These are phyloP conservation scores for Emergomyces africanus DNA, from an alignment of 2,329 filamentous ascomycete species.

Conservation along the genomic window DNA sequence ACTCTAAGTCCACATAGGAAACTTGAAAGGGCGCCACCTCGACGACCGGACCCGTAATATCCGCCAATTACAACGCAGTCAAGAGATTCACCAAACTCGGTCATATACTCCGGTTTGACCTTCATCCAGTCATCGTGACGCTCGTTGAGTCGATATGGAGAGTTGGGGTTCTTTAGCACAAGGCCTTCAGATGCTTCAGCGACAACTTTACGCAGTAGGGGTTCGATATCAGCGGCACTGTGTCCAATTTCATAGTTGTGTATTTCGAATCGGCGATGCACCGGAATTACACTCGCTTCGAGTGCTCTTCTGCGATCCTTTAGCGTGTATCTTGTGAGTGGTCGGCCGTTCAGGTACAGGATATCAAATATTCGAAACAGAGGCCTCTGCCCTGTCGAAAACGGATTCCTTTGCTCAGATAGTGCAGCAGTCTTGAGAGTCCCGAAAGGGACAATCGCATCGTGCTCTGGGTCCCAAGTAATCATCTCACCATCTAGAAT, in stretches of 20 bases:
- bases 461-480: conserved; percentile 80
- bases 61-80: conserved; percentile 84
- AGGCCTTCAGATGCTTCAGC: conserved; percentile 80
- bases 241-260: conserved; percentile 58
- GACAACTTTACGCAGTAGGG: conserved; percentile 66
- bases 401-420: conserved; percentile 62
- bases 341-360: conserved; percentile 69
- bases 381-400: conserved; percentile 52
- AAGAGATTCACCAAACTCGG: conserved; percentile 83
- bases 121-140: conserved; percentile 97
- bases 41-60: conserved; percentile 77
- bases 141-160: conserved; percentile 73
- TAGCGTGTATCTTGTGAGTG: conserved; percentile 70
- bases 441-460: conserved; percentile 80
- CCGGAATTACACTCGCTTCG: conserved; percentile 53
- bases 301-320: conserved; percentile 68
- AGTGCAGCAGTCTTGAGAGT: conserved; percentile 86
- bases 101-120: conserved; percentile 98
- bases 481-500: conserved; percentile 99
- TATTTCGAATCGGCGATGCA: conserved; percentile 69
- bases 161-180: conserved; percentile 85
- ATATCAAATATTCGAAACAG: conserved; percentile 85
- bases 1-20: conserved; percentile 82
- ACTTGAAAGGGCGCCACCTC: conserved; percentile 70
- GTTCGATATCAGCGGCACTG: conserved; percentile 61